Conservation (phyloP, 306 rosid species). For the Vigna trinervia region DNA sequence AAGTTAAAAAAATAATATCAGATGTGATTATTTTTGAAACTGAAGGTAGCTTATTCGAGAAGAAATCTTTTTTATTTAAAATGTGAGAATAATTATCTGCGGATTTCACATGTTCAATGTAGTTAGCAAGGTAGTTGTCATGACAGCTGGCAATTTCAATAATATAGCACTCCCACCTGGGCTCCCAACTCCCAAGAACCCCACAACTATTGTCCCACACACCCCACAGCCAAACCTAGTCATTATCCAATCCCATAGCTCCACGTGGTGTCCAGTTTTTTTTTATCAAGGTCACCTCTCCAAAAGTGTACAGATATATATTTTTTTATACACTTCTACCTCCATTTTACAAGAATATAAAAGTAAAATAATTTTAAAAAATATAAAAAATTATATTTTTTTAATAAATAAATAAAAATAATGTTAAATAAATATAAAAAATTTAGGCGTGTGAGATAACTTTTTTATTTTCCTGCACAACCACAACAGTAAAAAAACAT, state of each 20-base stretch:
- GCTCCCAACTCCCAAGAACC: neutral
- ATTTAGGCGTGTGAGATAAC: no score
- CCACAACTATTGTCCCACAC: neutral
- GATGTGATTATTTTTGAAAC: no score
- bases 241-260: neutral
- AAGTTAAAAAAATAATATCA: no score
- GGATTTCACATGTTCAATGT: neutral
- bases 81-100: neutral
- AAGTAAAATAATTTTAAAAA: no score
- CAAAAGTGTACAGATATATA: no score
- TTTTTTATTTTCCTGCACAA: no score
- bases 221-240: neutral
- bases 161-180: neutral
- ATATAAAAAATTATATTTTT: no score
- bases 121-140: neutral
- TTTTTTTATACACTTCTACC: no score
- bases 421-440: no score
- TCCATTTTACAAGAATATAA: no score
- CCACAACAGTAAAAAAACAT: neutral
- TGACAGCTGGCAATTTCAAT: constrained; percentile 33
- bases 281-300: neutral
- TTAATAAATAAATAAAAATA: no score
- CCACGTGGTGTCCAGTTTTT: neutral
- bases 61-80: neutral
- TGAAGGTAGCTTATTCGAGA: no score